Base-by-base conservation (phyloP, 169 alveolate genomes). In the Neospora caninum region DNA sequence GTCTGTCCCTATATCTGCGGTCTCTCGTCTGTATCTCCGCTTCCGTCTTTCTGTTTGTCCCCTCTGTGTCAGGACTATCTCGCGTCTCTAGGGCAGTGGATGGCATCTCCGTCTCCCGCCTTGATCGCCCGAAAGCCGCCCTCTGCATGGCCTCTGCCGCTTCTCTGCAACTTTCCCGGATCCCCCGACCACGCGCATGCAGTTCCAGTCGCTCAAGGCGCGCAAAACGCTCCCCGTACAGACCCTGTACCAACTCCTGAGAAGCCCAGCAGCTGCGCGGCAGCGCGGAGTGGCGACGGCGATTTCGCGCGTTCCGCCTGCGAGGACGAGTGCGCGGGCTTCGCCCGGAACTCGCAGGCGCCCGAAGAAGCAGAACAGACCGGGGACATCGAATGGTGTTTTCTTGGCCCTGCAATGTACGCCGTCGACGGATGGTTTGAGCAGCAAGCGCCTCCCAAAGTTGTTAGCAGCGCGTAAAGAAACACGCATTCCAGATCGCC, bases 351-450 rank as follows among this genome's bases (percentile, higher is more conserved):
- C 73, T 64, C 20, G n/a, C 73, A 27, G 25, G 7, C 7, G 31
- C n/a, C 16, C 73, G 73, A 22, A 27, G 34, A 64, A 64, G 73
- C 73, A 27, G 73, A 64, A 29, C 4, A 64, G 31, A 29, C 1
- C 1, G 42, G 42, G 31, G 86, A 78, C 18, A 34, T 82, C 41
- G 69, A 82, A 49, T 82, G 89, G 89, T 82, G 89, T 82, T 18
- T 82, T 6, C 54, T 82, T 6, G 89, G 89, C 10, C 89, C 89
- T 22, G 64, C 89, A 36, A 13, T 82, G n/a, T 42, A 41, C 41
- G 89, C 89, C 7, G 41, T 82, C n/a, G 89, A 82, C 64, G 67
- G 89, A 20, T 82, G 88, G 88, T 80, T 34, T 13, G 29, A 25
- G 7, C 58, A 80, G 22, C 49, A 34, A 31, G 13, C 58, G 22